Base-by-base conservation (phyloP, 2,329 filamentous ascomycete species). In the Exophiala spinifera region DNA sequence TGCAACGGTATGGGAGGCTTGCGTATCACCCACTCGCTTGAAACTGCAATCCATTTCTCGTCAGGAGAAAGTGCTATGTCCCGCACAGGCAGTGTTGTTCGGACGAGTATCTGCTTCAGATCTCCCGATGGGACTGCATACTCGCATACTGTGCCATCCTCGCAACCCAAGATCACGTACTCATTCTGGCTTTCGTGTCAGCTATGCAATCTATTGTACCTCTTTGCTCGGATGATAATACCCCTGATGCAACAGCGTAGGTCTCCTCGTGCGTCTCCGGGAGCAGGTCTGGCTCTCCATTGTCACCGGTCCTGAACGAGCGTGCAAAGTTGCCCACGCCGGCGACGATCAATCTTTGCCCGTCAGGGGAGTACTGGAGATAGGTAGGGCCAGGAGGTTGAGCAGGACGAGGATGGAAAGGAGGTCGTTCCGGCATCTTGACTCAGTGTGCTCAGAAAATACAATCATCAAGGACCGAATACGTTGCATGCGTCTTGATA, bases 71-170 rank as follows among this genome's bases (percentile, higher is more conserved):
- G 76, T 3, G 89, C 85, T 49, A 99, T 78, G 69, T 96, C 91
- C 65, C 94, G 83, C 28, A 96, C 83, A 0, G 94, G 89, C 2
- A 96, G 76, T n/a, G 90, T 86, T 54, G 86, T 89, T 61, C 94
- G 85, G 21, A 91, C 81, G 47, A 99, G 81, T 61, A 95, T 87
- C 56, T 86, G 85, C 59, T 95, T 89, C 72, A 95, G 89, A 54
- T 69, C 66, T 13, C 73, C 74, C 2, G 82, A 83, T 53, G 82
- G 79, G 46, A 96, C 79, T n/a, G 88, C 88, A 76, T 95, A 99
- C 64, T 91, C 84, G 76, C 88, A 95, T 65, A 99, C 90, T n/a
- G 88, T 94, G 66, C 95, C 94, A 73, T 97, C 91, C 71, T 99
- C 92, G 17, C 89, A 89, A 23, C 91, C 94, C 58, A 90, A 85